Percentiles rank a stretch among this genome's conserved stretches.
Evolutionary conservation across 495 filamentous ascomycete genomes (phyloP).

Genomic region (Lasiosphaeria ovina): DNA sequence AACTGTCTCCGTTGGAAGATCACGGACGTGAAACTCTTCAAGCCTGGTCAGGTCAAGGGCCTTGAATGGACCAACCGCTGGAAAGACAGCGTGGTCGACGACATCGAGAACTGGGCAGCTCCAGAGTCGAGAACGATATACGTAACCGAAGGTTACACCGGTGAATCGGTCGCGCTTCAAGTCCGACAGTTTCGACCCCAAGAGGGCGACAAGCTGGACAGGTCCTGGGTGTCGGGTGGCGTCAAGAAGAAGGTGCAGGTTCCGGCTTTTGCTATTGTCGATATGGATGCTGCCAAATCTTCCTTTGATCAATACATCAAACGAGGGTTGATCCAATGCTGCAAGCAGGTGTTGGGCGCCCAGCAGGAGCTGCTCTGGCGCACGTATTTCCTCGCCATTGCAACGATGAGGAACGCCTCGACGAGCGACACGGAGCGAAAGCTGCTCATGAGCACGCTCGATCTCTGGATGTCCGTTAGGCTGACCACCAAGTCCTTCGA

Average conservation of each 20-base stretch:
- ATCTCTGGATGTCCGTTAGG: constrained; percentile 57
- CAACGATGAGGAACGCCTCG: constrained; percentile 24
- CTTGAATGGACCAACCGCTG: constrained; percentile 54
- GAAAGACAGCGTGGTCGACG: constrained; percentile 46
- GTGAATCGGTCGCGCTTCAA: constrained; percentile 36
- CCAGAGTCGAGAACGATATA: constrained; percentile 38
- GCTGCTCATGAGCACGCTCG: constrained; percentile 49
- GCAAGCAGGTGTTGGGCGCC: constrained; percentile 35
- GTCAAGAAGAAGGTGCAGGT: constrained; percentile 34
- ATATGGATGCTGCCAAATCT: constrained; percentile 44
- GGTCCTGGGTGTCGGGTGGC: constrained; percentile 44
- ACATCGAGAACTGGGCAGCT: constrained; percentile 50
- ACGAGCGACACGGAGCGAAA: constrained; percentile 34
- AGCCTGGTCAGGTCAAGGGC: constrained; percentile 49
- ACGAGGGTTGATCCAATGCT: constrained; percentile 36
- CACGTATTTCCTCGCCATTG: constrained; percentile 45
- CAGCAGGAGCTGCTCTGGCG: constrained; percentile 39
- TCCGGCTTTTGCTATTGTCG: constrained; percentile 48
- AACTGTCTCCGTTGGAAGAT: constrained; percentile 52
- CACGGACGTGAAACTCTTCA: constrained; percentile 50
- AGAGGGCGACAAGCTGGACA: constrained; percentile 45
- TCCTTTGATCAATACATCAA: constrained; percentile 47
- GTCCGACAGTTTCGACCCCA: constrained; percentile 50
- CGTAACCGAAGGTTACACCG: constrained; percentile 49
- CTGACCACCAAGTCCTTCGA: constrained; percentile 56